These are phyloP conservation scores for Saccharomycopsis sp. DNA, from an alignment of 805 yeast genomes.

Conservation along the genomic window DNA sequence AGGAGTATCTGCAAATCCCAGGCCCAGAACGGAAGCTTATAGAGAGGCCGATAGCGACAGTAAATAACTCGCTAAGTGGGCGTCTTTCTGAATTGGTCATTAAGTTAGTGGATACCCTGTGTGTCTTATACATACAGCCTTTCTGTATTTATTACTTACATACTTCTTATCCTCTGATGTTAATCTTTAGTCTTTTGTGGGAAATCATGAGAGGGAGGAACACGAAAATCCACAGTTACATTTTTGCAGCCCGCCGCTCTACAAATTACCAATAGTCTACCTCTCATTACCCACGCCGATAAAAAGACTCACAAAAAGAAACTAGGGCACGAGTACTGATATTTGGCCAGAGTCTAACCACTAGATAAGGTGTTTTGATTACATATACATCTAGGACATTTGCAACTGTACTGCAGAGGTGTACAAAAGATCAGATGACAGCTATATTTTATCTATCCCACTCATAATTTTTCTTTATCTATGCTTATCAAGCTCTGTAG, in stretches of 20 bases:
- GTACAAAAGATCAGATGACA: background rate
- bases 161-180: background rate
- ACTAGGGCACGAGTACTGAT: background rate
- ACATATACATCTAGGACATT: background rate
- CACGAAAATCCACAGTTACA: background rate
- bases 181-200: background rate
- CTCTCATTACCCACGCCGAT: background rate
- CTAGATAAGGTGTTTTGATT: background rate
- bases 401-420: background rate
- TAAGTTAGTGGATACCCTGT: background rate
- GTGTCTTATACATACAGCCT: background rate
- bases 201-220: background rate
- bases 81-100: background rate
- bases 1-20: background rate
- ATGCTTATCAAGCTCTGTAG: background rate
- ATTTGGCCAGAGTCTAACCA: background rate
- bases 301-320: background rate
- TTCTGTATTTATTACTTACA: background rate
- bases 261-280: background rate
- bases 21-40: background rate
- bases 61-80: background rate
- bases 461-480: background rate
- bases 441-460: background rate
- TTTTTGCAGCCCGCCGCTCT: background rate
- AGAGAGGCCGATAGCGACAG: background rate